Conservation (phyloP, 768 basidiomycete species). For the Rhodotorula kratochvilovae region DNA sequence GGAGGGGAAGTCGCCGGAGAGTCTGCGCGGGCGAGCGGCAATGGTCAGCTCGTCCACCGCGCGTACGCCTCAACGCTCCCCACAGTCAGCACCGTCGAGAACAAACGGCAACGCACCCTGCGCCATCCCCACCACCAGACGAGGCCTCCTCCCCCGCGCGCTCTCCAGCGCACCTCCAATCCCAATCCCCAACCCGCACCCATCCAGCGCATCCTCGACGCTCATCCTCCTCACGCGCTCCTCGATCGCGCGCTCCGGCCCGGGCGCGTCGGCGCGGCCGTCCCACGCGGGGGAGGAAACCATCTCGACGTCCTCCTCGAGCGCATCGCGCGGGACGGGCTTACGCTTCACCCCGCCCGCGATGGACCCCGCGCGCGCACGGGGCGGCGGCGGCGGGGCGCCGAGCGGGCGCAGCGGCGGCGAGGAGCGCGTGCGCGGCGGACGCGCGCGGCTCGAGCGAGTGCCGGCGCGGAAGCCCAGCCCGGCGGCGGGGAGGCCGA, state of each 20-base stretch:
- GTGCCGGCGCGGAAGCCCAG: too few relatives aligned
- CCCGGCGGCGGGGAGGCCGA: too few relatives aligned
- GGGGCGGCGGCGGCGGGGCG: neutral
- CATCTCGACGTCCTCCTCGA: constrained; percentile 11
- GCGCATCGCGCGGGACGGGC: constrained; percentile 7
- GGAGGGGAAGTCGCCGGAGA: neutral
- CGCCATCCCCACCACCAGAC: too few relatives aligned
- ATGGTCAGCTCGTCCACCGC: neutral
- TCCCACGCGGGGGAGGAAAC: constrained; percentile 1
- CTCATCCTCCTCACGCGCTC: neutral
- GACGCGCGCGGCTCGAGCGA: too few relatives aligned
- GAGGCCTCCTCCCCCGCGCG: too few relatives aligned
- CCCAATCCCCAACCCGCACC: neutral
- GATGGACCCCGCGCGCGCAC: neutral
- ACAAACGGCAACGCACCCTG: too few relatives aligned
- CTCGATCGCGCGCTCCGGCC: neutral
- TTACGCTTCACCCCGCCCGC: constrained; percentile 1
- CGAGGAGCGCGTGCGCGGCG: neutral
- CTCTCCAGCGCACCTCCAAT: too few relatives aligned
- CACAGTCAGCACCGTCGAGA: too few relatives aligned
- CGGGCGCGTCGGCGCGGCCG: neutral
- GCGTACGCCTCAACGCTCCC: neutral
- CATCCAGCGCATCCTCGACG: neutral
- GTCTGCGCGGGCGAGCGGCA: neutral
- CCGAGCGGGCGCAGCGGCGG: neutral